Evolutionary conservation across 1,139 yeast genomes (phyloP), one percentile per base, ranked within the genome.

Genomic region (Nakaseomyces sp.): DNA sequence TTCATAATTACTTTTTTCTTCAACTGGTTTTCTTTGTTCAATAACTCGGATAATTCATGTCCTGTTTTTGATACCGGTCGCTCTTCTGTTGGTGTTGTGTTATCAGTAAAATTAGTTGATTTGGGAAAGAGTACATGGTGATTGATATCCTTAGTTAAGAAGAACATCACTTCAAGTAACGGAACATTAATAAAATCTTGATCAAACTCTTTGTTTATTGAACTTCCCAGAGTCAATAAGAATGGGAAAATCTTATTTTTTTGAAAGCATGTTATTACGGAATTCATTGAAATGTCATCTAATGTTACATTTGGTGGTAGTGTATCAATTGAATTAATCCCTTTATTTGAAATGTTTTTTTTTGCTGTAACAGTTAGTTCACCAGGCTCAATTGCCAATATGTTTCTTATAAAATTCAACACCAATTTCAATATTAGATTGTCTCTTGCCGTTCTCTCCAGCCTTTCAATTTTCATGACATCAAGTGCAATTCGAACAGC

Each of bases 341-440:
- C 60, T 43, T 68, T 70, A 6, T 60, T 57, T 1, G 69, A 61
- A 41, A 52, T 41, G 19, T 51, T 50, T 33, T 55, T 64, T 40
- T 69, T 68, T 1, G 73, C 58, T 4, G 79, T 69, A 7, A 77
- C 61, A 3, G 79, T 69, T 5, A 70, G 55, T 26, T 72, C 74
- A 1, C 83, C 76, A 0, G 91, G 89, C 52, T 83, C 89, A 33
- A 89, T 87, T 40, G 77, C 75, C 8, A 85, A 66, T 13, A 91
- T 56, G 58, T 93, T 91, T 52, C 95, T 72, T 47, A 89, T 70
- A 55, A 91, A 77, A 45, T 76, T 78, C 13, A 89, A 66, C 22
- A 83, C 87, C 49, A 91, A 71, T 46, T 82, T 76, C 42, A 91
- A 64, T 19, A 88, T 74, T 40, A 83, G 80, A 50, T 78, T 79